Evolutionary conservation across 768 basidiomycete genomes (phyloP).

Genomic region (Termitomyces sp.): DNA sequence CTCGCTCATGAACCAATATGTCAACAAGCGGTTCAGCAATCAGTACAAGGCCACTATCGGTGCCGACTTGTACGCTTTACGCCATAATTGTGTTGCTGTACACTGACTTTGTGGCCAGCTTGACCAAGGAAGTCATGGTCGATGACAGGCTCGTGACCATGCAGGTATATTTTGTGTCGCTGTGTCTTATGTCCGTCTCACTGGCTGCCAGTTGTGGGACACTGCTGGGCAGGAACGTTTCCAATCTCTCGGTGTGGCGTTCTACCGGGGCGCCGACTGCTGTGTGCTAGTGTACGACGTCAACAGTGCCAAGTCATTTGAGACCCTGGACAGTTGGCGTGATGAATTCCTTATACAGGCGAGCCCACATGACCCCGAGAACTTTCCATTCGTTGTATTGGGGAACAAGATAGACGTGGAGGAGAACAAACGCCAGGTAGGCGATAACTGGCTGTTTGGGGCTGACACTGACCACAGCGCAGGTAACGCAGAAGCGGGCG

Average conservation of each 20-base stretch:
- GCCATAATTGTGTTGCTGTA: constrained; percentile 6
- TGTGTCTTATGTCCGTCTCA: constrained; percentile 2
- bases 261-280: constrained; percentile 98
- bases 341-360: constrained; percentile 99
- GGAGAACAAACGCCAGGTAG: constrained; percentile 94
- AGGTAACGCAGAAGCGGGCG: constrained; percentile 99
- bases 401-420: constrained; percentile 99
- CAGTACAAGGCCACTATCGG: constrained; percentile 99
- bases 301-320: constrained; percentile 97
- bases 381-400: constrained; percentile 98
- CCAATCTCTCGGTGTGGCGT: constrained; percentile 97
- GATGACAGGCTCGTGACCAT: constrained; percentile 98
- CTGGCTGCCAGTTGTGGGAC: constrained; percentile 79
- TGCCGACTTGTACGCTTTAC: constrained; percentile 79
- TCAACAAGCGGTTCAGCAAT: constrained; percentile 99
- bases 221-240: constrained; percentile 99
- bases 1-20: constrained; percentile 99
- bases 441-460: constrained; percentile 13
- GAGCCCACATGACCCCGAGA: constrained; percentile 97
- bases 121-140: constrained; percentile 98
- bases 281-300: constrained; percentile 99
- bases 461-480: constrained; percentile 8
- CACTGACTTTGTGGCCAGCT: constrained; percentile 39
- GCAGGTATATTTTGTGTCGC: constrained; percentile 57
- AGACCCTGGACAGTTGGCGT: constrained; percentile 98